Evolutionary conservation across 306 rosid genomes (phyloP), one percentile per base, ranked within the genome.

Genomic region (Rosa persica): DNA sequence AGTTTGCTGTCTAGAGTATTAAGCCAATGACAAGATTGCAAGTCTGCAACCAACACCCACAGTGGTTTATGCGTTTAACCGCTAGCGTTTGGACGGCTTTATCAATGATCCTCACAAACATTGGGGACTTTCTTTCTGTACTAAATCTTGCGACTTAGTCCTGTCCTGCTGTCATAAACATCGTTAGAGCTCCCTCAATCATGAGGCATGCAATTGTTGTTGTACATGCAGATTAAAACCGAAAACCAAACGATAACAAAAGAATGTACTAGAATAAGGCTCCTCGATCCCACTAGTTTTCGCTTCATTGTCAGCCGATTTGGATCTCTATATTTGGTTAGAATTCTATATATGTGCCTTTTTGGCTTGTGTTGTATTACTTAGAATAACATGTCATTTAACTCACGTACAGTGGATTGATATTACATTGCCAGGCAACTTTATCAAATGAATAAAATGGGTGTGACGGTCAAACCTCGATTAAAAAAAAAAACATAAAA

Each of bases 11-110:
- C 72, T 46, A 27, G 12, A 19, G 36, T 30, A 2, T 30, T 30
- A 30, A 30, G 42, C 51, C 82, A 79, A 48, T 60, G 36, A 30
- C 66, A 52, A 30, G 61, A 72, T 42, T 61, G 74, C 57, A 23
- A 30, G 3, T 2, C 2, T 30, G 36, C 36, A 30, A 30, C 36
- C 54, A 15, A 3, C 6, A 16, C 0, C 3, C 30, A 7, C 58
- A 4, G 23, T 58, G 42, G 78, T 3, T 40, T 15, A 16, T 75
- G 78, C 70, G 12, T 58, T 22, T 17, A 9, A 25, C 25, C 1
- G 11, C 55, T 57, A 25, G 70, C 4, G 27, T 25, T 23, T 43
- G 55, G 54, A 40, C 55, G 4, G 69, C 69, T 57, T 6, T 0
- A 22, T 25, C 25, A 22, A 57, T 8, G 78, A 23, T 57, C 4